Conservation (phyloP, 805 yeast species). For the Myxozyma udenii region DNA sequence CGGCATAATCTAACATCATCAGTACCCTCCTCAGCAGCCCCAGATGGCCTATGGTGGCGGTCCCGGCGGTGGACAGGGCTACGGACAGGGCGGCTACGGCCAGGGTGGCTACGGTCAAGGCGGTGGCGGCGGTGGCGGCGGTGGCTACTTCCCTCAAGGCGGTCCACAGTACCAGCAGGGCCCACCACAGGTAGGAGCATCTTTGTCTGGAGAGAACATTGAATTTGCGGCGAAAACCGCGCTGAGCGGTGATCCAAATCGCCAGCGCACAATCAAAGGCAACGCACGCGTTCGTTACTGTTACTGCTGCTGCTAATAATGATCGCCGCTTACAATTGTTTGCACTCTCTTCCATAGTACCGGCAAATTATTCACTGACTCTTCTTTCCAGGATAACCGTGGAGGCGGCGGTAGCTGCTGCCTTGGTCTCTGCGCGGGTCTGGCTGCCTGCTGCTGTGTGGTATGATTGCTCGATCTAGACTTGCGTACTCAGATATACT, state of each 20-base stretch:
- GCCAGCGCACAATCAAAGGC: neutral
- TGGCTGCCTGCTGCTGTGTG: conserved; percentile 16
- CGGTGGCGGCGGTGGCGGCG: conserved; percentile 6
- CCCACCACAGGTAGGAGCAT: conserved; percentile 5
- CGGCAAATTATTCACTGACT: neutral
- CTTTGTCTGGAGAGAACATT: too few species aligned
- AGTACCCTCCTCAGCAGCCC: conserved; percentile 19
- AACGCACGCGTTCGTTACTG: conserved; percentile 2
- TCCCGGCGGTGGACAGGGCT: conserved; percentile 6
- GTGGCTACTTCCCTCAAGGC: conserved; percentile 5
- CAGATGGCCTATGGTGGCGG: conserved; percentile 14
- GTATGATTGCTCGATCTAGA: conserved; percentile 1
- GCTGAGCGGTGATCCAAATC: too few species aligned
- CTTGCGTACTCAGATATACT: neutral
- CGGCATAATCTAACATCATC: neutral
- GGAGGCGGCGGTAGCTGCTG: conserved; percentile 15
- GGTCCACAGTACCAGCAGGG: conserved; percentile 12
- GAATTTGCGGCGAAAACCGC: too few species aligned
- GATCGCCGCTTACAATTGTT: neutral
- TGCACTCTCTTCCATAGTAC: too few species aligned
- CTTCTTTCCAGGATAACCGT: neutral
- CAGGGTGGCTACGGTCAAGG: conserved; percentile 8
- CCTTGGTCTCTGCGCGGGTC: conserved; percentile 16
- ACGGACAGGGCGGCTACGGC: conserved; percentile 8
- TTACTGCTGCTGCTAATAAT: conserved; percentile 1